Conservation (phyloP, 768 basidiomycete species). For the Xerocomellus dryophilus region DNA sequence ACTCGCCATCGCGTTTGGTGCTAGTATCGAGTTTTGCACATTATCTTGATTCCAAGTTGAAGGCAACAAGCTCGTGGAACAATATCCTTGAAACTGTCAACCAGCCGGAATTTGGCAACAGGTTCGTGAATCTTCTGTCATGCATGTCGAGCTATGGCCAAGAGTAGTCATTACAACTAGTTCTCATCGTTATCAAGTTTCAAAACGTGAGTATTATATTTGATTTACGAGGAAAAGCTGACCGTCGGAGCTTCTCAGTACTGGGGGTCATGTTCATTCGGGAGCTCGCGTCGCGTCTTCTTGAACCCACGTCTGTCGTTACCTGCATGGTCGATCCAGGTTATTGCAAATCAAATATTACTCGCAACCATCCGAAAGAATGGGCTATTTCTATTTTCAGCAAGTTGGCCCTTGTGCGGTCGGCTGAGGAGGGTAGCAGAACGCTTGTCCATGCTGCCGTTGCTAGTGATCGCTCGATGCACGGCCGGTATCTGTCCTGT, state of each 20-base stretch:
- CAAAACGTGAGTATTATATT: constrained; percentile 22
- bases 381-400: constrained; percentile 3
- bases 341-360: constrained; percentile 31
- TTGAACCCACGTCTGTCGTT: constrained; percentile 20
- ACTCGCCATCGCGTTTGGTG: constrained; percentile 27
- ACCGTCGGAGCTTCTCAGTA: constrained; percentile 15
- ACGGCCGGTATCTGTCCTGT: constrained; percentile 32
- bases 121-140: constrained; percentile 12
- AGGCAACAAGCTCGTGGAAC: neutral
- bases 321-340: constrained; percentile 33
- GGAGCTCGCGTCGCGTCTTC: constrained; percentile 32
- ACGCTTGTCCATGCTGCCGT: constrained; percentile 34
- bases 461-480: constrained; percentile 21
- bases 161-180: neutral
- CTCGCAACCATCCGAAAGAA: constrained; percentile 7
- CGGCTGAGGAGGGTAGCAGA: constrained; percentile 36
- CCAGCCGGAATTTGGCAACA: constrained; percentile 20
- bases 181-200: constrained; percentile 18
- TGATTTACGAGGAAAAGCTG: neutral
- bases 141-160: neutral
- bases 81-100: constrained; percentile 27
- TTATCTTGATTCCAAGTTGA: constrained; percentile 8
- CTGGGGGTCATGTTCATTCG: constrained; percentile 34
- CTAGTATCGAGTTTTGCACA: constrained; percentile 34
- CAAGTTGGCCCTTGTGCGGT: constrained; percentile 20